These are phyloP conservation scores for Chenopodium berlandieri DNA, from an alignment of 148 eudicot species.

Conservation along the genomic window DNA sequence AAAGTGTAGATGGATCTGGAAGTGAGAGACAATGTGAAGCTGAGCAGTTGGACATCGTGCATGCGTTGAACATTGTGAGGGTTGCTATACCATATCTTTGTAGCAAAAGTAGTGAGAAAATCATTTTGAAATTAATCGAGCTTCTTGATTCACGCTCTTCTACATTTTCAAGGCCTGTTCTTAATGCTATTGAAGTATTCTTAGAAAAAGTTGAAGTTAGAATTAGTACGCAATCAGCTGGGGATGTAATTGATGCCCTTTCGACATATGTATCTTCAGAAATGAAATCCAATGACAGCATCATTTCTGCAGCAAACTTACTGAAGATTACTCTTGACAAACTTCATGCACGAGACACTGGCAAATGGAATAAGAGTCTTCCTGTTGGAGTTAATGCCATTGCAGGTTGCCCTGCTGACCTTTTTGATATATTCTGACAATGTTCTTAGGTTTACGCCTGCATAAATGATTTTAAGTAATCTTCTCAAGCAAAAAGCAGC, in stretches of 20 bases:
- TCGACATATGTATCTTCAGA: slow-evolving; percentile 43
- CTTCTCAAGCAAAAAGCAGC: not conserved
- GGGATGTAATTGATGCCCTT: slow-evolving; percentile 41
- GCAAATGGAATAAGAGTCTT: slow-evolving; percentile 46
- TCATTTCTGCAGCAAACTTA: slow-evolving; percentile 59
- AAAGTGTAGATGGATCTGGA: slow-evolving; percentile 28
- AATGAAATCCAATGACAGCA: slow-evolving; percentile 48
- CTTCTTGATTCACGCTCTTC: slow-evolving; percentile 47
- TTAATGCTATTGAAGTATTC: slow-evolving; percentile 55
- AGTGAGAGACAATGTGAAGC: slow-evolving; percentile 37
- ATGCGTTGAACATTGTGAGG: slow-evolving; percentile 58
- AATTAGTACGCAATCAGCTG: slow-evolving; percentile 35
- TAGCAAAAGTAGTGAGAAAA: slow-evolving; percentile 33
- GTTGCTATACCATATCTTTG: slow-evolving; percentile 58
- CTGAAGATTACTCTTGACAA: slow-evolving; percentile 47
- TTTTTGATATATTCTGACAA: not conserved
- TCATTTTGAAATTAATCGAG: slow-evolving; percentile 45
- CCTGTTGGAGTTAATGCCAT: slow-evolving; percentile 42
- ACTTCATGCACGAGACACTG: slow-evolving; percentile 40
- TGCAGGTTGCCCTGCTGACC: slow-evolving; percentile 44
- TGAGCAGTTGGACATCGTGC: slow-evolving; percentile 60
- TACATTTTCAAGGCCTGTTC: slow-evolving; percentile 50
- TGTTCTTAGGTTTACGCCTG: not conserved
- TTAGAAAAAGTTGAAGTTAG: slow-evolving; percentile 43
- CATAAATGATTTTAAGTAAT: not conserved